phyloP scores from a whole-genome alignment of 2,329 filamentous ascomycete species.

The Botrytis pseudocinerea region DNA sequence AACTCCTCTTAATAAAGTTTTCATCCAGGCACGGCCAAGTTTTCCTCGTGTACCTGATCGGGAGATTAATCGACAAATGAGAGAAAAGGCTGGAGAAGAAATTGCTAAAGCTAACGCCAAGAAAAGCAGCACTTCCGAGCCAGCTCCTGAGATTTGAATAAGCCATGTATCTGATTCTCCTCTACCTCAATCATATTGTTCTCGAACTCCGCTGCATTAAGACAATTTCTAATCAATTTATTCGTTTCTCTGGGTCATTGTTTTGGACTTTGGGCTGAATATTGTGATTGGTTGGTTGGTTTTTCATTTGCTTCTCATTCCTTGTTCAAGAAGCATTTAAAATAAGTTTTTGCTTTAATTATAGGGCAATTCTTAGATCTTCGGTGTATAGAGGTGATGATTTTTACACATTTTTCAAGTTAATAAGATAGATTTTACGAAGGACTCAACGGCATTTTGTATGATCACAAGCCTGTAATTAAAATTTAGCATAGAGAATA shows the following conservation, averaged over 20 bases:
- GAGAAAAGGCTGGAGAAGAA: background rate
- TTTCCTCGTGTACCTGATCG: background rate
- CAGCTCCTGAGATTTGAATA: background rate
- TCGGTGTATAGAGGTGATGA: background rate
- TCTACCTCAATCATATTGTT: background rate
- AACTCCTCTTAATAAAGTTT: accelerated
- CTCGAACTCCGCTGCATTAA: background rate
- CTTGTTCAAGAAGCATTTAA: background rate
- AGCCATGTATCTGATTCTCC: background rate
- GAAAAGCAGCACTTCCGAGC: background rate
- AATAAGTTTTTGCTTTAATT: background rate
- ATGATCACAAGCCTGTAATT: no score
- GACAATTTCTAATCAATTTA: background rate
- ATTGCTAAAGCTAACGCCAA: background rate
- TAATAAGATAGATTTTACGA: background rate
- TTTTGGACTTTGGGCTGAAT: background rate
- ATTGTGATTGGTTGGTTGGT: background rate
- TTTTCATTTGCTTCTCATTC: background rate
- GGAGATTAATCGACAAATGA: background rate
- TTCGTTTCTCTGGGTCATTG: background rate
- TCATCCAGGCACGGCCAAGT: background rate
- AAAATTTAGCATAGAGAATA: no score
- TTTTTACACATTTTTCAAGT: background rate
- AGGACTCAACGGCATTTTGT: background rate
- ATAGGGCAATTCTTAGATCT: accelerated